phyloP scores from a whole-genome alignment of 441 rosid genomes.

The Manihot esculenta region DNA sequence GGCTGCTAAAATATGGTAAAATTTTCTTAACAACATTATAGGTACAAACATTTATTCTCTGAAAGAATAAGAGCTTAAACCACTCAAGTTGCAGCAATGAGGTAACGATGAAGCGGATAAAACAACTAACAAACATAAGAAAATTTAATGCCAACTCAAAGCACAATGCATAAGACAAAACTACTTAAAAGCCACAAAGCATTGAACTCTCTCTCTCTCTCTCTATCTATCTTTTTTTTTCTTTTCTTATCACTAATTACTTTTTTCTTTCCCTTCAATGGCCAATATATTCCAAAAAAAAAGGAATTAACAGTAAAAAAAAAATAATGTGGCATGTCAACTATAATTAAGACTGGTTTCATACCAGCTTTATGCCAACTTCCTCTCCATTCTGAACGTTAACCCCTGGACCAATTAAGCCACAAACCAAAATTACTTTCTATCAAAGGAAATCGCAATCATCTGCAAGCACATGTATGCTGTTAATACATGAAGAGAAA shows the following conservation, averaged over 20 bases:
- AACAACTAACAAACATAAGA: neutral
- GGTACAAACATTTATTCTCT: neutral
- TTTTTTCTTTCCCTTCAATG: neutral
- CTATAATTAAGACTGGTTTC: conserved; percentile 1
- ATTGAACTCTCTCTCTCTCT: too few species aligned
- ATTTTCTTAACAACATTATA: too few species aligned
- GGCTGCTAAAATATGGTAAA: neutral
- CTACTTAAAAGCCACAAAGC: neutral
- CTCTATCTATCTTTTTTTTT: too few species aligned
- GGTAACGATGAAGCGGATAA: neutral
- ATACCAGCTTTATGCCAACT: conserved; percentile 91
- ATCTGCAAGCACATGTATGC: neutral
- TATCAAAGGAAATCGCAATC: conserved; percentile 3
- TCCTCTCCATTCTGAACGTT: conserved; percentile 93
- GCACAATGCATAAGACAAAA: conserved; percentile 5
- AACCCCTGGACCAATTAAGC: conserved; percentile 47
- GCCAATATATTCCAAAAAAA: neutral
- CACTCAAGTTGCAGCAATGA: conserved; percentile 2
- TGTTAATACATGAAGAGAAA: too few species aligned
- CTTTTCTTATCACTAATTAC: neutral
- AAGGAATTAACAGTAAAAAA: neutral
- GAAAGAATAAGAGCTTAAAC: conserved; percentile 2
- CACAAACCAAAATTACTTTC: conserved; percentile 1
- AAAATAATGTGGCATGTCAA: neutral
- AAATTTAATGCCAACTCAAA: neutral